Base-by-base conservation (phyloP, 2,329 filamentous ascomycete species). In the Aspergillus unguis region DNA sequence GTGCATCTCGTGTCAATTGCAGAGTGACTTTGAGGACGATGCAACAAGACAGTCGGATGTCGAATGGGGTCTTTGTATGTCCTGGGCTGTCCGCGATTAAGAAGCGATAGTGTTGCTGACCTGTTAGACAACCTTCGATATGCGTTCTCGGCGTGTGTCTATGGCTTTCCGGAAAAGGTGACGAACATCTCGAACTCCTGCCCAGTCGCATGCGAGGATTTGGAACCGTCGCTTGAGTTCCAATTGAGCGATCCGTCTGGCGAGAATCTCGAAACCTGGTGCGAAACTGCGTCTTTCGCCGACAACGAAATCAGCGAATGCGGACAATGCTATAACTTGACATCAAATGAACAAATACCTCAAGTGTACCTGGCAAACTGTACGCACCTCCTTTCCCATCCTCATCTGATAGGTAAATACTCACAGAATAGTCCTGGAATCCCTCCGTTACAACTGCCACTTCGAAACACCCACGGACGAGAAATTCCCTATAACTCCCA, bases 61-160 rank as follows among this genome's bases (percentile, higher is more conserved):
- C 7, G 62, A 71, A 57, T 77, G 72, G 74, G 75, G 69, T 35
- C 62, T 77, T 41, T 75, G 75, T 77, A 73, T 57, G 74, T n/a
- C 9, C 10, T 53, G 23, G 5, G 7, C 6, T 32, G 6, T 25
- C 6, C n/a, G 6, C 25, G 11, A n/a, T 36, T 11, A n/a, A 25
- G 1, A 17, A 5, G 17, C 5, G 2, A 38, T 25, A 25, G 36
- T 6, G 25, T 7, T 9, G 43, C 50, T 52, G 31, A 52, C 36
- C 26, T 31, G 23, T 17, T 36, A 77, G 75, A 74, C 61, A 76
- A 77, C 48, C 66, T 77, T 44, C 74, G 75, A 37, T 77, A 67
- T 55, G 67, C 74, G 1, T 69, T 77, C 36, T 69, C 72, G 4
- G 68, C 64, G 40, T 77, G 75, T 55, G 68, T 77, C 33, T 77